Conservation (phyloP, 345 rosid genomes). For the Populus ilicifolia region DNA sequence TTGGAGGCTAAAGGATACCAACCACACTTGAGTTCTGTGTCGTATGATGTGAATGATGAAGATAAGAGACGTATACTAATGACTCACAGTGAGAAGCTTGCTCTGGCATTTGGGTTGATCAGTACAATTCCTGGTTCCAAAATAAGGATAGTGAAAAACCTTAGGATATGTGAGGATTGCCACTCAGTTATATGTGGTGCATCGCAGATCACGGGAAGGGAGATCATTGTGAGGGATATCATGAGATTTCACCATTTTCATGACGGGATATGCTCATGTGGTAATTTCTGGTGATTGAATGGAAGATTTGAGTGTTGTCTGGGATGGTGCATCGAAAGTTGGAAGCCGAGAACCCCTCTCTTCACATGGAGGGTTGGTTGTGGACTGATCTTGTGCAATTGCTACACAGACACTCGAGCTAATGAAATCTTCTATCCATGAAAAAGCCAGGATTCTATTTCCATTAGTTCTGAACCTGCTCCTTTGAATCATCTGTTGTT, state of each 20-base stretch:
- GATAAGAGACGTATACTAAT: conserved; percentile 51
- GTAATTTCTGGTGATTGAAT: conserved; percentile 60
- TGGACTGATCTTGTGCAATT: neutral
- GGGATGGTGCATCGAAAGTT: neutral
- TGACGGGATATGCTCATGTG: conserved; percentile 67
- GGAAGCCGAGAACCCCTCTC: neutral
- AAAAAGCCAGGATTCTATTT: too few relatives aligned
- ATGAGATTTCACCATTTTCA: conserved; percentile 74
- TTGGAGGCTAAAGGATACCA: conserved; percentile 46
- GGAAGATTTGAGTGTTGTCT: neutral
- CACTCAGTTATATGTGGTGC: conserved; percentile 57
- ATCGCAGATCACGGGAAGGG: conserved; percentile 46
- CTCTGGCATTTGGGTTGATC: conserved; percentile 63
- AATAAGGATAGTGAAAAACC: conserved; percentile 64
- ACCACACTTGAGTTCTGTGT: conserved; percentile 49
- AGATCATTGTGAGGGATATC: conserved; percentile 64
- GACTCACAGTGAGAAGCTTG: conserved; percentile 71
- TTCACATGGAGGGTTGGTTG: neutral
- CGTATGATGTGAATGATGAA: conserved; percentile 43
- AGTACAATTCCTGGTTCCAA: conserved; percentile 30
- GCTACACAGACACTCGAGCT: neutral
- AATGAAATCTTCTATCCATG: neutral
- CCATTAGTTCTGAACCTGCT: neutral
- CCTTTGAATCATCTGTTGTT: neutral
- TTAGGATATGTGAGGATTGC: conserved; percentile 75